Evolutionary conservation across 306 rosid species (phyloP), one percentile per base, ranked within the genome.

Genomic region (Fagus sylvatica): DNA sequence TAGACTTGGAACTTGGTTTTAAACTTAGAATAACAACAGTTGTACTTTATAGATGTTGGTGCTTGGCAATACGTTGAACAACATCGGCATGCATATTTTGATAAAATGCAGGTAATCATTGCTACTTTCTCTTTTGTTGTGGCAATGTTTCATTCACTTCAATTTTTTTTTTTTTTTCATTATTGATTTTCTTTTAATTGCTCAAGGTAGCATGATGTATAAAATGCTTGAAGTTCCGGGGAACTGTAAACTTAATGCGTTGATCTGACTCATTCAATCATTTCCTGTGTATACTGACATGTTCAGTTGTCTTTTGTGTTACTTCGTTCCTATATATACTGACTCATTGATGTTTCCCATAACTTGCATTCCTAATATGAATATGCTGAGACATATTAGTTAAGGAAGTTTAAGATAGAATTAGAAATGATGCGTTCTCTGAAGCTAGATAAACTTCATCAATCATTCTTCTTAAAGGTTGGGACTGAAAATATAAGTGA

Each of bases 31-130:
- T 81, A 72, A 87, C 76, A 54, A 28, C 41, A 55, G 49, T 62
- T 76, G 72, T 82, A 7, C 78, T 83, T 79, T 78, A 60, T 90
- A 95, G 98, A 89, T 84, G 81, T 88, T 78, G 98, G 92, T 54
- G 98, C 96, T 64, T 92, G 98, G 98, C 85, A 86, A 86, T 95
- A 91, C 78, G 88, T 95, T 67, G 96, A 95, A 78, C 89, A 88
- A 49, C 75, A 85, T 41, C 85, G 97, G 16, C 98, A 91, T 87
- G 93, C 97, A 76, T 92, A 91, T 86, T 95, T 95, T 87, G 88
- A 91, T 75, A 88, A 83, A 73, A 95, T 95, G 98, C 98, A 95
- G 98, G 98, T 91, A 83, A 54, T 53, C 33, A 42, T 69, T 49
- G 5, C 30, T 7, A 37, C 13, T 78, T 49, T 79, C 39, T 72